Conservation (phyloP, 2,329 filamentous ascomycete genomes). For the Pseudopyricularia cyperi region DNA sequence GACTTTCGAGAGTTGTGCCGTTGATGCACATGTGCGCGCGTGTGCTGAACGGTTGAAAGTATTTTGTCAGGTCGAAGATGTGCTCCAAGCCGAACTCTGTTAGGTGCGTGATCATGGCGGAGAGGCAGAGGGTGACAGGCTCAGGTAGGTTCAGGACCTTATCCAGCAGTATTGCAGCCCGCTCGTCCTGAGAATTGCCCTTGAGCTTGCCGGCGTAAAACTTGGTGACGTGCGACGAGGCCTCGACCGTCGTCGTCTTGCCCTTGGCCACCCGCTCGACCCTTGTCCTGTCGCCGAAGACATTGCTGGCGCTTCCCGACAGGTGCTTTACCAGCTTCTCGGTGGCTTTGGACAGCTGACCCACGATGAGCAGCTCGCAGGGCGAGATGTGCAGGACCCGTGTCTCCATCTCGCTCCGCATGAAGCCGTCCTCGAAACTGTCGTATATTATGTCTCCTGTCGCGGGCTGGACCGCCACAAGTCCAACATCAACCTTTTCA, state of each 20-base stretch:
- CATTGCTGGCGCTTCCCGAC: slow-evolving; percentile 77
- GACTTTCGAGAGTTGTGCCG: slow-evolving; percentile 82
- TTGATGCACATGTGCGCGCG: slow-evolving; percentile 92
- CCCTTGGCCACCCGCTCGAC: slow-evolving; percentile 66
- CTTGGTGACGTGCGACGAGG: slow-evolving; percentile 77
- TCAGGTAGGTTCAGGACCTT: slow-evolving; percentile 78
- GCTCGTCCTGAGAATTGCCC: slow-evolving; percentile 38
- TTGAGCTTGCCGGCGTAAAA: slow-evolving; percentile 88
- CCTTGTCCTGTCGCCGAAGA: slow-evolving; percentile 81
- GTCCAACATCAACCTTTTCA: slow-evolving; percentile 83
- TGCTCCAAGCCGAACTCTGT: slow-evolving; percentile 88
- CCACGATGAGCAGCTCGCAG: slow-evolving; percentile 88
- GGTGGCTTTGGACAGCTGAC: slow-evolving; percentile 76
- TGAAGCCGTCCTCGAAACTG: slow-evolving; percentile 91
- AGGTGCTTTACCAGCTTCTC: slow-evolving; percentile 87
- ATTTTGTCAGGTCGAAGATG: slow-evolving; percentile 91
- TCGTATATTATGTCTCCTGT: slow-evolving; percentile 96
- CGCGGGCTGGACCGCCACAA: slow-evolving; percentile 87
- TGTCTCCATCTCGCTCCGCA: slow-evolving; percentile 93
- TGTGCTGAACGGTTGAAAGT: slow-evolving; percentile 92
- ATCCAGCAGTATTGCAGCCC: slow-evolving; percentile 58
- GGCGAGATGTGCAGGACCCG: slow-evolving; percentile 89
- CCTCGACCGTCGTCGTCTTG: slow-evolving; percentile 72
- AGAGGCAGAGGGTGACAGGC: slow-evolving; percentile 79
- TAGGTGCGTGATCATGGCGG: slow-evolving; percentile 90